Evolutionary conservation across 805 yeast genomes (phyloP).

Genomic region (Hanseniaspora singularis): DNA sequence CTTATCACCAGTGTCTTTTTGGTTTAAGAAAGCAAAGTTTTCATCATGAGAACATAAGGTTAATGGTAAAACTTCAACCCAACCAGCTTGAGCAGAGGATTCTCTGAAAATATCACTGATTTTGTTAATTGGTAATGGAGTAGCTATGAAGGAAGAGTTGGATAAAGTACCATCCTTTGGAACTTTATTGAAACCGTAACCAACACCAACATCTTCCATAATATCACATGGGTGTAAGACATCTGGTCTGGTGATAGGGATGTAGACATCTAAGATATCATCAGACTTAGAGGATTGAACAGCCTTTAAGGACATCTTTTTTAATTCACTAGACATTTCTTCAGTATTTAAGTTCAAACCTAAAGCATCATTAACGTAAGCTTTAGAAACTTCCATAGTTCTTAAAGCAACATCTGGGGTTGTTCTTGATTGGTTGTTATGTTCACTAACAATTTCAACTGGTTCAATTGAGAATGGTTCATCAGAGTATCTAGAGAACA

Average conservation of each 20-base stretch:
- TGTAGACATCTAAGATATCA: conserved; percentile 39
- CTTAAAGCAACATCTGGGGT: conserved; percentile 66
- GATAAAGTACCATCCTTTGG: conserved; percentile 67
- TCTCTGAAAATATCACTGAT: conserved; percentile 79
- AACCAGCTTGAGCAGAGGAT: conserved; percentile 89
- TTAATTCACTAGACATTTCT: conserved; percentile 55
- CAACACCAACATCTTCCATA: conserved; percentile 97
- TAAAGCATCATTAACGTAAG: conserved; percentile 82
- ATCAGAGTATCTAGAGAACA: conserved; percentile 82
- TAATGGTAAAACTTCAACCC: conserved; percentile 91
- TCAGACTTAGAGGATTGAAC: conserved; percentile 36
- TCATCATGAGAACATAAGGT: conserved; percentile 95
- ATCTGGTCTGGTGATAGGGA: conserved; percentile 94
- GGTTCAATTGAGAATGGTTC: conserved; percentile 84
- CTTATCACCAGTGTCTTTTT: conserved; percentile 54
- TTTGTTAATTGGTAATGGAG: conserved; percentile 83
- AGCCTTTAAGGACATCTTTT: conserved; percentile 72
- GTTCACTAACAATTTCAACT: conserved; percentile 69
- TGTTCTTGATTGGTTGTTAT: conserved; percentile 61
- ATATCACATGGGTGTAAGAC: conserved; percentile 93
- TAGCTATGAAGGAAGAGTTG: conserved; percentile 63
- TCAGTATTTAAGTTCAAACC: conserved; percentile 65
- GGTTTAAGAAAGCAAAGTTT: conserved; percentile 77
- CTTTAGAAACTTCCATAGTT: conserved; percentile 57
- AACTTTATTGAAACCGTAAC: conserved; percentile 85